phyloP scores from a whole-genome alignment of 2,329 filamentous ascomycete species.

The Epicoccum nigrum region DNA sequence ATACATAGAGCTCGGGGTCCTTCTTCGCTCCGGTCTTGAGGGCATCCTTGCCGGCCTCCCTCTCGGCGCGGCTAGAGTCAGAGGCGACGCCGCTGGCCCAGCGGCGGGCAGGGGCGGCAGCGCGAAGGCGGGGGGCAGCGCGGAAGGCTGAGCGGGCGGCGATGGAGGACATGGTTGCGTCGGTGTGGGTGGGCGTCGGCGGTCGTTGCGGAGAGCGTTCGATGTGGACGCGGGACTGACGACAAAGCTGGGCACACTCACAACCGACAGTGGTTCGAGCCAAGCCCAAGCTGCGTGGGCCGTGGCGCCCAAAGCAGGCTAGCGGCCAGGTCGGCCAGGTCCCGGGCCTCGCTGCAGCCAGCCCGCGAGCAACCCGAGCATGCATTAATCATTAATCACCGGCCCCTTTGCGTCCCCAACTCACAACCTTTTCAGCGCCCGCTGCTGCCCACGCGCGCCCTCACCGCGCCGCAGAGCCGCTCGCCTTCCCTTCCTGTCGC shows the following conservation, averaged over 20 bases:
- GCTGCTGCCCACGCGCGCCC: conserved; percentile 12
- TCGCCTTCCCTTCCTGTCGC: conserved; percentile 29
- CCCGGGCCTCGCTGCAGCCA: conserved; percentile 4
- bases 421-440: conserved; percentile 9
- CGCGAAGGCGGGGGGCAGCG: conserved; percentile 54
- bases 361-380: conserved; percentile 4
- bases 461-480: conserved; percentile 10
- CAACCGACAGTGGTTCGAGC: conserved; percentile 24
- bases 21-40: conserved; percentile 69
- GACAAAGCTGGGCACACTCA: conserved; percentile 21
- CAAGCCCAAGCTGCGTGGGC: conserved; percentile 9
- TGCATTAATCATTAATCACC: conserved; percentile 12
- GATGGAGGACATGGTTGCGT: conserved; percentile 53
- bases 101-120: conserved; percentile 41
- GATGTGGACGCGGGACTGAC: conserved; percentile 18
- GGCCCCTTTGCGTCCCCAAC: conserved; percentile 13
- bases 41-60: conserved; percentile 53
- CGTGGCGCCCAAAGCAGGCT: conserved; percentile 2
- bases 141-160: conserved; percentile 54
- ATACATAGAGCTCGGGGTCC: conserved; percentile 78
- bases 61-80: conserved; percentile 50
- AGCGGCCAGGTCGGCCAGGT: not conserved
- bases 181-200: conserved; percentile 24
- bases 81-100: conserved; percentile 42
- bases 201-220: conserved; percentile 22